These are phyloP conservation scores for Lactuca sativa DNA, from an alignment of 129 eudicot species.

Conservation along the genomic window DNA sequence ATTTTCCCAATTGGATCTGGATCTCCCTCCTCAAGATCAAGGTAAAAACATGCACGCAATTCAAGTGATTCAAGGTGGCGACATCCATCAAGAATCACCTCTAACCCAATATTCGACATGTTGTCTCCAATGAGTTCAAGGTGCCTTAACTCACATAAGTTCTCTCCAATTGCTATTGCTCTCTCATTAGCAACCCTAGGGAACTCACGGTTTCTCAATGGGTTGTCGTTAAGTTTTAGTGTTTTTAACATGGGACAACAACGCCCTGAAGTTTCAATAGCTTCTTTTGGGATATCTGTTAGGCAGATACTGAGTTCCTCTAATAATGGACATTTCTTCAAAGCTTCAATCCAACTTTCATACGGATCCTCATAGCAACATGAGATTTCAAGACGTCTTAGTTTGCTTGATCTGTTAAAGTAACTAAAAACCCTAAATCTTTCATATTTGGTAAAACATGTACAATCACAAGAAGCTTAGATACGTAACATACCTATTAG, in stretches of 20 bases:
- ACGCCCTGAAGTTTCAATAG: not conserved
- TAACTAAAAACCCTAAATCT: not conserved
- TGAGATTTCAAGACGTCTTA: constrained; percentile 1
- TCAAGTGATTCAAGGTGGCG: no score
- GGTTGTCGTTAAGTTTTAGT: not conserved
- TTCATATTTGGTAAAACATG: no score
- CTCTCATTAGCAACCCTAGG: not conserved
- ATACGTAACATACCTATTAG: not conserved
- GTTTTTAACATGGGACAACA: not conserved
- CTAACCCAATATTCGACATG: no score
- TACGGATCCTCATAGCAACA: not conserved
- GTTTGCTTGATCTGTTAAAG: not conserved
- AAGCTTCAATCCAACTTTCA: not conserved
- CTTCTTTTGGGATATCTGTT: not conserved
- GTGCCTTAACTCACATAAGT: no score
- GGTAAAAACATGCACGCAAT: no score
- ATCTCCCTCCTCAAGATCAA: no score
- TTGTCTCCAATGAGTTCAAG: no score
- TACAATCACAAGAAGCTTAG: not conserved
- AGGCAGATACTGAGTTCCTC: not conserved
- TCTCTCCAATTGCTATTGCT: not conserved
- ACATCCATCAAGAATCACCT: no score
- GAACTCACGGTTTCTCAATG: not conserved
- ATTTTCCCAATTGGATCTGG: no score
- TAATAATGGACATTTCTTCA: not conserved